Evolutionary conservation across 2,329 filamentous ascomycete genomes (phyloP), one percentile per base, ranked within the genome.

Genomic region (Geosmithia putterillii): DNA sequence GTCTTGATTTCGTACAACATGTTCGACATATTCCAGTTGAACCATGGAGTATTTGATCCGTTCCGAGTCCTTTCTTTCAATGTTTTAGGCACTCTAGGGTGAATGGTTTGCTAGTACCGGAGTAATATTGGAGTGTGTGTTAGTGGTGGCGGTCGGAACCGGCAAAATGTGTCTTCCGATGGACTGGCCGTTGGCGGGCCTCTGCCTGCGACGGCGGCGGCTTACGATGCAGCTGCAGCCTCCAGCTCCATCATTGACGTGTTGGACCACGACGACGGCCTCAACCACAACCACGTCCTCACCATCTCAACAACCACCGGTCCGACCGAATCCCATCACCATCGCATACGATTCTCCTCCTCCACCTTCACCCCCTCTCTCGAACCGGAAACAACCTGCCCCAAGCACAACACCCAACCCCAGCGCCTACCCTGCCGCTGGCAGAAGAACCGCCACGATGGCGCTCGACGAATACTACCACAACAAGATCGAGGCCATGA

Each of bases 401-500:
- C 39, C 22, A 36, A 18, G 18, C 28, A 41, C 42, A 23, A n/a
- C n/a, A n/a, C 21, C 39, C 18, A 21, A 6, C 39, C 39, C 22
- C 28, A 18, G 18, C 28, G 40, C 42, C 20, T 14, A 12, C 8
- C 21, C 40, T 42, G 40, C 44, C 40, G 21, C 25, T 21, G 36
- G 44, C 44, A 42, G 44, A 32, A 32, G 28, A 38, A 40, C 50
- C 56, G 56, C 50, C 76, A 81, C 61, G 63, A 98, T 98, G 92
- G 89, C 90, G 78, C 86, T 98, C 70, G 92, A 96, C 68, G 94
- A 85, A 68, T 98, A 95, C 73, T 98, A 94, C 67, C 86, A 92
- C 71, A 96, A 96, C 76, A 98, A 98, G 76, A 96, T 96, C 70
- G 92, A 98, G 86, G 82, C 85, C 64, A 95, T 96, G 86, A 96